Base-by-base conservation (phyloP, 2,329 filamentous ascomycete genomes). In the Amphichorda felina region DNA sequence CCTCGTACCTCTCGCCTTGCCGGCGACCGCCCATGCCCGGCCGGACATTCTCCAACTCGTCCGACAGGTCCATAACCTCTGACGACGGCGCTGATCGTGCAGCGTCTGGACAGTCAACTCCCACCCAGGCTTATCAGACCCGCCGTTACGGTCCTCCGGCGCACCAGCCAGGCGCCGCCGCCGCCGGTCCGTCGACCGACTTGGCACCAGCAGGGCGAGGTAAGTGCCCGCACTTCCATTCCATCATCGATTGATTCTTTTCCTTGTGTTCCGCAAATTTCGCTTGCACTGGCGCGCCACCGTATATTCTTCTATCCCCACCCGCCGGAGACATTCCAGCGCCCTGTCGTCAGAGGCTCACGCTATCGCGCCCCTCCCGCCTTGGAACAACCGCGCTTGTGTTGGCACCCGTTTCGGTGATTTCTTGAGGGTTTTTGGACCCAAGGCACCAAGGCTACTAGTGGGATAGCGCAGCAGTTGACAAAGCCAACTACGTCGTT, bases 11-110 rank as follows among this genome's bases (percentile, higher is more conserved):
- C 24, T 55, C 64, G 37, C 22, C 36, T 32, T 47, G 50, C 14
- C 54, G 63, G 41, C 59, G 66, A 29, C 68, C 65, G 25, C 52
- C 53, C 28, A 63, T 63, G 47, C 51, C 61, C 16, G 54, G 56
- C 34, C 61, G 61, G 37, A 60, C 56, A 30, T 50, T 64, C 40
- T 70, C 68, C 37, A 63, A 55, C 46, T 66, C 64, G n/a, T 65
- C 62, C 16, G 53, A 51, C 6, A 21, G 9, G 8, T 38, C 37
- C n/a, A 16, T 17, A 13, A 30, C 16, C 9, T 17, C 11, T 16
- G 31, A 38, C 19, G 31, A 30, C 24, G 24, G 26, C n/a, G n/a
- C n/a, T 33, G 31, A 29, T 9, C 7, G 11, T 8, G 6, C 27
- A 15, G 17, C 22, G 8, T 38, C 37, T 14, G 32, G 27, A 5